Evolutionary conservation across 106 monocot genomes (phyloP).

Genomic region (Acanthochlamys bracteata): DNA sequence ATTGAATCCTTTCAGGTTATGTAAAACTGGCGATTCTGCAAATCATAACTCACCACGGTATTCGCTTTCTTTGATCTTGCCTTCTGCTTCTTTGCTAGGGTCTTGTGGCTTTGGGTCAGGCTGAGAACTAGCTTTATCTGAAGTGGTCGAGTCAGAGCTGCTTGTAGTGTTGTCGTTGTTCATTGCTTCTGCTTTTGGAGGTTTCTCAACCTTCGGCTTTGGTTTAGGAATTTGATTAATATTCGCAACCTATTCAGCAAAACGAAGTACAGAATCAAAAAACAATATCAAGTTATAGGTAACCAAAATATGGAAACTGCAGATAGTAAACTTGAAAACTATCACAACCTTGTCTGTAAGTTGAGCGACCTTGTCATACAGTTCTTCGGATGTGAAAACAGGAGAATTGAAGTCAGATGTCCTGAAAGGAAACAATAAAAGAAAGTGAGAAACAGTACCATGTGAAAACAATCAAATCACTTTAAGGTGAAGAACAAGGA

Average conservation of each 20-base stretch:
- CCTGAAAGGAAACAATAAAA: slow-evolving; percentile 18
- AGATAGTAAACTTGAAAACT: neutral
- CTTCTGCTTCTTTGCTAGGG: slow-evolving; percentile 4
- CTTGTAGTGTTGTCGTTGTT: slow-evolving; percentile 25
- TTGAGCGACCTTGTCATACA: slow-evolving; percentile 47
- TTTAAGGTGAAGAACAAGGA: no score
- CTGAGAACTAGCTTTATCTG: slow-evolving; percentile 16
- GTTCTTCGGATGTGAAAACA: slow-evolving; percentile 66
- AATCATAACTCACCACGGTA: slow-evolving; percentile 74
- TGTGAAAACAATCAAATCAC: neutral
- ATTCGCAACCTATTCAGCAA: slow-evolving; percentile 64
- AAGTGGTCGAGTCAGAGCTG: slow-evolving; percentile 12
- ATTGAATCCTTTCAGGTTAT: no score
- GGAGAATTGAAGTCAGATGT: slow-evolving; percentile 37
- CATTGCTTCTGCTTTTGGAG: slow-evolving; percentile 36
- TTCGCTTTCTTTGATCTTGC: slow-evolving; percentile 25
- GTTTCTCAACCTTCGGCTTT: slow-evolving; percentile 85
- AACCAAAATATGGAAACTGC: neutral
- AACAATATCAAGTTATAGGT: neutral
- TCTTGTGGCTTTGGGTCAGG: slow-evolving; percentile 23
- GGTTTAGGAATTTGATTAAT: slow-evolving; percentile 90
- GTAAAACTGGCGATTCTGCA: no score
- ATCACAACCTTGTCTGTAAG: slow-evolving; percentile 69
- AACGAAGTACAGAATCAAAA: neutral
- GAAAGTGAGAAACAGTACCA: neutral